Conservation (phyloP, 495 filamentous ascomycete species). For the Parathielavia appendiculata region DNA sequence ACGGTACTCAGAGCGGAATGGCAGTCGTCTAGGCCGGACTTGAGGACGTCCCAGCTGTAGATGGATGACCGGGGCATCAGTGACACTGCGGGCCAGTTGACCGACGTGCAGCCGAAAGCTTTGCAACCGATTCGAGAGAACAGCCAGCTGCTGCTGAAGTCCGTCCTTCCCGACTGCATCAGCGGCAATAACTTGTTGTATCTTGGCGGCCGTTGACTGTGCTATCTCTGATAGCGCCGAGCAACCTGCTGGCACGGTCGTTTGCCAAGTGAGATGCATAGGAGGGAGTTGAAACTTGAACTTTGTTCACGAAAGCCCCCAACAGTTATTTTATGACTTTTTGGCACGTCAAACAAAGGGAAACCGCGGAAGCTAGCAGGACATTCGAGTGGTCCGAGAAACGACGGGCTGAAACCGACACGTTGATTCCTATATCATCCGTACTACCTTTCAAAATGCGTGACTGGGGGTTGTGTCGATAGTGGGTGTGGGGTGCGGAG, state of each 20-base stretch:
- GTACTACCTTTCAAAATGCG: no score
- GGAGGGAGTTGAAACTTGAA: no score
- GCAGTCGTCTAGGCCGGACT: background rate
- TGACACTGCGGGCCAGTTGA: constrained; percentile 6
- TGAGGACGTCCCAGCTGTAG: constrained; percentile 3
- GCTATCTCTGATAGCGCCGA: background rate
- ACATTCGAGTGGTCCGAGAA: no score
- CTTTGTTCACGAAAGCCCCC: no score
- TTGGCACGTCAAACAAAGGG: no score
- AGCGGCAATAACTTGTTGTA: background rate
- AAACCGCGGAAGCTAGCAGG: no score
- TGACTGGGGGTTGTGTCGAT: no score
- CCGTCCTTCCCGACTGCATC: background rate
- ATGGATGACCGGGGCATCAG: background rate
- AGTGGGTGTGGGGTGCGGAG: no score
- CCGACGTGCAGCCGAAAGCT: constrained; percentile 12
- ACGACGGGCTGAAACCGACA: no score
- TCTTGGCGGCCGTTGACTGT: background rate
- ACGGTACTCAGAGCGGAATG: background rate
- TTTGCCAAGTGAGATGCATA: background rate
- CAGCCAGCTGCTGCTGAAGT: background rate
- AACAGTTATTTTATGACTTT: no score
- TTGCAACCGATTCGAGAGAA: constrained; percentile 8
- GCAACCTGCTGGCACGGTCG: background rate
- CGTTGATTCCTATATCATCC: no score